Evolutionary conservation across 768 basidiomycete genomes (phyloP).

Genomic region (Hygrocybe punicea): DNA sequence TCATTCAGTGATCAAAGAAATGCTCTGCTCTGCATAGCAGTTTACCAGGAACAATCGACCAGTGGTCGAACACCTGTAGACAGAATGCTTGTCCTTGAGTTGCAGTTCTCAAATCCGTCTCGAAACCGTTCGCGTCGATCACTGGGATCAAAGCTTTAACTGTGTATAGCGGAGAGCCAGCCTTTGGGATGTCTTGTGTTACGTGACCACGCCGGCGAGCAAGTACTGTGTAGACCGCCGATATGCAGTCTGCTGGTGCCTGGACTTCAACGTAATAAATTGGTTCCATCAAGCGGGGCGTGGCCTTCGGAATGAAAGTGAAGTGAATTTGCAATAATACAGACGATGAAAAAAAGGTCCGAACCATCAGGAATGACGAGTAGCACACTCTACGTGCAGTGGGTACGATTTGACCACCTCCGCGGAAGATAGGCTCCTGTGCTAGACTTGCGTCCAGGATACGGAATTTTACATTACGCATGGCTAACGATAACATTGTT

Average conservation of each 20-base stretch:
- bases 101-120: slow-evolving; percentile 94
- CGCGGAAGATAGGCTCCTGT: slow-evolving; percentile 94
- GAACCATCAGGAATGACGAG: slow-evolving; percentile 96
- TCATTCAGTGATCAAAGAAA: slow-evolving; percentile 15
- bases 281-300: slow-evolving; percentile 93
- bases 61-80: slow-evolving; percentile 95
- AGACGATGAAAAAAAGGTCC: slow-evolving; percentile 22
- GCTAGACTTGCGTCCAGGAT: slow-evolving; percentile 89
- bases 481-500: slow-evolving; percentile 58
- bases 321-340: neutral
- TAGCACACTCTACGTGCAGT: slow-evolving; percentile 99
- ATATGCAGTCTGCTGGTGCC: slow-evolving; percentile 97
- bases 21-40: slow-evolving; percentile 18
- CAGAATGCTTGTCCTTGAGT: slow-evolving; percentile 99
- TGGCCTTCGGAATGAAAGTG: slow-evolving; percentile 54
- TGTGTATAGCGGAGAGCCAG: slow-evolving; percentile 95
- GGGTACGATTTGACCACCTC: slow-evolving; percentile 97
- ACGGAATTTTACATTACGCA: slow-evolving; percentile 98
- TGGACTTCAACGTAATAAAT: slow-evolving; percentile 99
- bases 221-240: slow-evolving; percentile 96
- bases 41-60: slow-evolving; percentile 96
- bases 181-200: slow-evolving; percentile 96
- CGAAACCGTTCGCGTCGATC: slow-evolving; percentile 97
- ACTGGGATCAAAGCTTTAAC: slow-evolving; percentile 98
- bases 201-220: slow-evolving; percentile 99